Base-by-base conservation (phyloP, 768 basidiomycete genomes). In the Pisolithus albus region DNA sequence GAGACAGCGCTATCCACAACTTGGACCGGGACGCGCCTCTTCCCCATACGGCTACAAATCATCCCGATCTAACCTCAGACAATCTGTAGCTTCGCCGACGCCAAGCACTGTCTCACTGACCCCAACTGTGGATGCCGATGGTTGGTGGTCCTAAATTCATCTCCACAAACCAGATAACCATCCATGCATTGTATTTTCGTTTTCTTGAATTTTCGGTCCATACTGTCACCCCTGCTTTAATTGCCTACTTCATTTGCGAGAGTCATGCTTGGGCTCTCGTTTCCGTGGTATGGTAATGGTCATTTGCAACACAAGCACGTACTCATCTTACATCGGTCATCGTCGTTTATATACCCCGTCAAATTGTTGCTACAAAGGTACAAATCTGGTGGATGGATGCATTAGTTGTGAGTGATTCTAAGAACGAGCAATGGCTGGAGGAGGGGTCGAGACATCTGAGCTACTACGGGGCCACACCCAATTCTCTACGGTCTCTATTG, bases 91-190 rank as follows among this genome's bases (percentile, higher is more conserved):
- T 13, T 92, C 89, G 1, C 90, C 90, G 7, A 83, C 89, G 24
- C 83, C 81, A 23, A 92, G 90, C 60, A 79, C 72, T 1, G 82
- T 84, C n/a, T 88, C 86, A 19, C 72, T 79, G 26, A 76, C 82
- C 8, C 86, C 84, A 7, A 89, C 86, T 1, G 72, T 80, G 52
- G 80, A 80, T 39, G 74, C 81, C 1, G 84, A 92, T 44, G 90
- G 89, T 34, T 92, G 89, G 90, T 92, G 82, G 79, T 19, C 24
- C 21, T 18, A 38, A 40, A 43, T 41, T 55, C n/a, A 30, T 43
- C 46, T 24, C 18, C 19, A 15, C 21, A 21, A 32, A 32, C 11
- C 16, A 24, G 16, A n/a, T 21, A 28, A 40, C 24, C 34, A 34
- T 34, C 34, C 43, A 55, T 30, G 51, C 37, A 45, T 34, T 47